Conservation (phyloP, 2,329 filamentous ascomycete species). For the Achaetomium macrosporum region DNA sequence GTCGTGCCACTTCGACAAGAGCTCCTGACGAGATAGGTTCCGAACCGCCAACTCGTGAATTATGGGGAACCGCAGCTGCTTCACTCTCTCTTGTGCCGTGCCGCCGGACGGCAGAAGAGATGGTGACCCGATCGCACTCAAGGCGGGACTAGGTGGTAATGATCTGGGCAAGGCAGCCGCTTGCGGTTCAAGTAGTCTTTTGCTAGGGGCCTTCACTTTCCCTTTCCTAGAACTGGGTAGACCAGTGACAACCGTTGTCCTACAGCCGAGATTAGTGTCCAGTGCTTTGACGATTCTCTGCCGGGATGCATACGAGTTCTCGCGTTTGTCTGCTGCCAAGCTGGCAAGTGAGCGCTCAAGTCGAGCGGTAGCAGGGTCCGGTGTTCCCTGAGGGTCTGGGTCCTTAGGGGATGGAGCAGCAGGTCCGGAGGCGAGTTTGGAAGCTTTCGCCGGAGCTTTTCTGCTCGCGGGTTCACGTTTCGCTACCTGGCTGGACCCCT, state of each 20-base stretch:
- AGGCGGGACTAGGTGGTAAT: constrained; percentile 50
- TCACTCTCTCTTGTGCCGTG: constrained; percentile 44
- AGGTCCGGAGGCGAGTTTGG: constrained; percentile 5
- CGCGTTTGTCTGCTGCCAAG: constrained; percentile 40
- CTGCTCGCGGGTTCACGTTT: constrained; percentile 10
- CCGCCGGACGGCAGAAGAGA: constrained; percentile 44
- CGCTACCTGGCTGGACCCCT: constrained; percentile 24
- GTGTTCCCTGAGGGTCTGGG: constrained; percentile 9
- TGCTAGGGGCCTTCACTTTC: constrained; percentile 31
- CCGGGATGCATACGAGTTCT: constrained; percentile 37
- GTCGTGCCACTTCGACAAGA: constrained; percentile 47
- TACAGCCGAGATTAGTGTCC: constrained; percentile 31
- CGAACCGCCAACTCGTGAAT: constrained; percentile 56
- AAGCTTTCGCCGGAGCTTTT: constrained; percentile 12
- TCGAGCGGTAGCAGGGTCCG: constrained; percentile 35
- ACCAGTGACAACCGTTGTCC: constrained; percentile 34
- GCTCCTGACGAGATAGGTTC: constrained; percentile 44
- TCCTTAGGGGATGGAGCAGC: constrained; percentile 10
- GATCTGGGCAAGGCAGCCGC: constrained; percentile 37
- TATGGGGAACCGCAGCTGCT: constrained; percentile 41
- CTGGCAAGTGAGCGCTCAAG: constrained; percentile 42
- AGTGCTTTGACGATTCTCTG: constrained; percentile 10
- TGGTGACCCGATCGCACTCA: constrained; percentile 51
- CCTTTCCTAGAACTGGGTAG: constrained; percentile 20
- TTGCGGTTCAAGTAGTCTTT: constrained; percentile 39